A percentile compares a stretch with the other conserved stretches of the same genome.
These are phyloP conservation scores for Huntiella bhutanensis DNA, from an alignment of 2,329 filamentous ascomycete genomes.

Conservation along the genomic window DNA sequence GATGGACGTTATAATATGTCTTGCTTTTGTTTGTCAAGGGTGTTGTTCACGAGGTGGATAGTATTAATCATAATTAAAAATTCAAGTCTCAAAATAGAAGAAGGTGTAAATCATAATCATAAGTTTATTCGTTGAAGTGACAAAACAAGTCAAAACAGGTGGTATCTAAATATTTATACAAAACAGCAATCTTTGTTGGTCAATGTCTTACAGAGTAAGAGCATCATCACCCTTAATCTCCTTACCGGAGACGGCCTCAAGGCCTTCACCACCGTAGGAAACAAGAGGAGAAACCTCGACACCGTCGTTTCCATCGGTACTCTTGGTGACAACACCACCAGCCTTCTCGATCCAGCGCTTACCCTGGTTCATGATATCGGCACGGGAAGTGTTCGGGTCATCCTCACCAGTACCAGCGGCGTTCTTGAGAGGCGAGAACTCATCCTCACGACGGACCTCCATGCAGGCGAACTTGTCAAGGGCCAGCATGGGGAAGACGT, in stretches of 20 bases:
- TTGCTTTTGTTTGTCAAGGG: no score
- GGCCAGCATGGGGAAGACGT: constrained; percentile 74
- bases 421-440: constrained; percentile 97
- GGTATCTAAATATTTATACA: constrained; percentile 4
- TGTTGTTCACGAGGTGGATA: no score
- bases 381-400: constrained; percentile 80
- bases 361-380: constrained; percentile 78
- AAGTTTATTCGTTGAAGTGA: no score
- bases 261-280: constrained; percentile 63
- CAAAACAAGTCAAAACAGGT: neutral
- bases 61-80: no score
- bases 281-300: constrained; percentile 84
- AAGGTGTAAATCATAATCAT: no score
- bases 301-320: constrained; percentile 45
- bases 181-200: neutral
- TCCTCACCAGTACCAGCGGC: constrained; percentile 69
- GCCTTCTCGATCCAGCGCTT: constrained; percentile 67
- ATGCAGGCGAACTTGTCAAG: constrained; percentile 85
- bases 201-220: constrained; percentile 15
- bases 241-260: constrained; percentile 35
- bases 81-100: no score
- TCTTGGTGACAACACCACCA: constrained; percentile 44
- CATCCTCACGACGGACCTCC: constrained; percentile 90
- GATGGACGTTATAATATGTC: neutral
- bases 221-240: constrained; percentile 33